Evolutionary conservation across 805 yeast genomes (phyloP).

Genomic region (Lipomyces kockii): DNA sequence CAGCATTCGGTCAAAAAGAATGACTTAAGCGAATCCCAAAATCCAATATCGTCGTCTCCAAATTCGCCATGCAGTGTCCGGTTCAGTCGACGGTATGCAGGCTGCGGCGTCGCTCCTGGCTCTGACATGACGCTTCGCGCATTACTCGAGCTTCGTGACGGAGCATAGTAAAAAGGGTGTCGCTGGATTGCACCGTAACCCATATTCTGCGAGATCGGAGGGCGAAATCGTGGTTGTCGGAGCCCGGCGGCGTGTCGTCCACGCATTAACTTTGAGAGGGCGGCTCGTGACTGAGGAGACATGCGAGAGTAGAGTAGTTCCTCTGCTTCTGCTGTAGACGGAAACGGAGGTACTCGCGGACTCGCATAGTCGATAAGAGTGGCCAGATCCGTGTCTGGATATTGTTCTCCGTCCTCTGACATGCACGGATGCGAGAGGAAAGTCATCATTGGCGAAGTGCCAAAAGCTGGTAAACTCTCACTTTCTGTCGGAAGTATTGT

Average conservation of each 20-base stretch:
- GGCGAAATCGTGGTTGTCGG: slow-evolving; percentile 35
- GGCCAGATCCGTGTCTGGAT: slow-evolving; percentile 22
- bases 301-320: slow-evolving; percentile 35
- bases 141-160: slow-evolving; percentile 15
- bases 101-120: slow-evolving; percentile 24
- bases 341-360: slow-evolving; percentile 36
- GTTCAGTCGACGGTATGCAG: slow-evolving; percentile 15
- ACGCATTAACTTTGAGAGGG: slow-evolving; percentile 31
- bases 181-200: slow-evolving; percentile 37
- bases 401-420: slow-evolving; percentile 18
- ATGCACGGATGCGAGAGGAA: slow-evolving; percentile 9
- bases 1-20: slow-evolving; percentile 32
- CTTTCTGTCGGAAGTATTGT: slow-evolving; percentile 1
- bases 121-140: slow-evolving; percentile 18
- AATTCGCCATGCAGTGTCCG: slow-evolving; percentile 16
- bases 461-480: not conserved
- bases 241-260: slow-evolving; percentile 29
- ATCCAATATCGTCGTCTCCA: slow-evolving; percentile 30
- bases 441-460: not conserved
- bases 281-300: slow-evolving; percentile 37
- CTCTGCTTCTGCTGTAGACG: slow-evolving; percentile 36
- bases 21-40: slow-evolving; percentile 28
- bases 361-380: slow-evolving; percentile 35
- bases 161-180: slow-evolving; percentile 33
- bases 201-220: slow-evolving; percentile 37